Conservation (phyloP, 2,329 filamentous ascomycete genomes). For the Pseudogymnoascus sp. region DNA sequence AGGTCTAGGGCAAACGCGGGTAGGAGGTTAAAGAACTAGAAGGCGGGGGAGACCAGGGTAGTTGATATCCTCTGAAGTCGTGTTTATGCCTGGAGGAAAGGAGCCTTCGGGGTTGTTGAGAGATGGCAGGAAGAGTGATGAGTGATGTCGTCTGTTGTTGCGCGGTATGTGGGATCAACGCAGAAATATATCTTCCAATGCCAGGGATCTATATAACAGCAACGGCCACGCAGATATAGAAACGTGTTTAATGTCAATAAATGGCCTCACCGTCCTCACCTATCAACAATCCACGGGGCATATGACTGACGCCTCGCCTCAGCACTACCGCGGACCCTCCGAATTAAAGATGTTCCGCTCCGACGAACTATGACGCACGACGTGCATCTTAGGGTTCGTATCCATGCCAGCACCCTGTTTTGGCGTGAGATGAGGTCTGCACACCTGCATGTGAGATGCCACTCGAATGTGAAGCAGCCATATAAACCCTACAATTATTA, state of each 20-base stretch:
- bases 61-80: background rate
- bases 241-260: background rate
- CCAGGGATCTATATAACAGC: background rate
- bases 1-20: background rate
- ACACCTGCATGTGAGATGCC: constrained; percentile 4
- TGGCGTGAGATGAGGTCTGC: background rate
- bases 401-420: background rate
- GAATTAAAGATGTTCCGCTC: constrained; percentile 10
- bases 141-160: background rate
- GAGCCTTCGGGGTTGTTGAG: background rate
- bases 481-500: constrained; percentile 6
- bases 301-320: constrained; percentile 1
- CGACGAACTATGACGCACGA: constrained; percentile 3
- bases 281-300: background rate
- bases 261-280: constrained; percentile 1
- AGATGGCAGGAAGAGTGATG: background rate
- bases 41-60: background rate
- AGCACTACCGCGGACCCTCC: background rate
- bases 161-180: background rate
- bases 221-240: background rate
- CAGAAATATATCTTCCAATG: background rate
- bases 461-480: background rate
- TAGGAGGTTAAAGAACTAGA: background rate
- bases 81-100: background rate
- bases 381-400: constrained; percentile 2